A percentile compares a stretch with the other conserved stretches of the same genome.
Evolutionary conservation across 2,329 filamentous ascomycete genomes (phyloP).

Genomic region (Knoxdaviesia capensis): DNA sequence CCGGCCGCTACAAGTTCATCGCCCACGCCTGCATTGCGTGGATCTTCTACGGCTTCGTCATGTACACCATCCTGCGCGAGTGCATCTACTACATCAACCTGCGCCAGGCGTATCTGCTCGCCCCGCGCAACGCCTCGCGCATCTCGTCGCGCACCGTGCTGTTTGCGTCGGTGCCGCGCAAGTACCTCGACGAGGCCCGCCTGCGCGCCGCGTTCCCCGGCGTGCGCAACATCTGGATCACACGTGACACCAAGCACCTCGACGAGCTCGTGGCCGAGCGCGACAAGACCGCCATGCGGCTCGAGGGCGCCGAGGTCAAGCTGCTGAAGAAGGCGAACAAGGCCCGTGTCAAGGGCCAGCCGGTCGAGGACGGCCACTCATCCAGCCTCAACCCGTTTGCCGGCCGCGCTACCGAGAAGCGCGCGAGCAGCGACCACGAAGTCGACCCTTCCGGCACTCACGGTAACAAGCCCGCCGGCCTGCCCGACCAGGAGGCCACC

Average conservation of each 20-base stretch:
- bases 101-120: slow-evolving; percentile 78
- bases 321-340: slow-evolving; percentile 64
- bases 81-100: slow-evolving; percentile 83
- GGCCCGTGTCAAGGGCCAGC: slow-evolving; percentile 36
- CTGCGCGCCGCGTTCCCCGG: slow-evolving; percentile 67
- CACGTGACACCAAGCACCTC: slow-evolving; percentile 55
- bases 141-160: slow-evolving; percentile 83
- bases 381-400: too few relatives aligned
- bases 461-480: slow-evolving; percentile 17
- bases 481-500: slow-evolving; percentile 26
- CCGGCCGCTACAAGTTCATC: slow-evolving; percentile 47
- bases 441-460: slow-evolving; percentile 3
- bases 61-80: slow-evolving; percentile 75
- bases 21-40: slow-evolving; percentile 67
- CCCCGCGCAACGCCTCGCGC: slow-evolving; percentile 63
- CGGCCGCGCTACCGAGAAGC: slow-evolving; percentile 32
- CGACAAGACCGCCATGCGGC: slow-evolving; percentile 56
- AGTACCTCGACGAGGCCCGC: slow-evolving; percentile 58
- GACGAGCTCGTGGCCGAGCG: slow-evolving; percentile 67
- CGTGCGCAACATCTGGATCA: slow-evolving; percentile 71
- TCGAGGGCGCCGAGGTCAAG: slow-evolving; percentile 75
- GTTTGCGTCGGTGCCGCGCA: slow-evolving; percentile 63
- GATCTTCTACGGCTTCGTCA: slow-evolving; percentile 71
- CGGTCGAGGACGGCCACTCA: slow-evolving; percentile 2
- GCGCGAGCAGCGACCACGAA: slow-evolving; percentile 14